Evolutionary conservation across 768 basidiomycete species (phyloP), one percentile per base, ranked within the genome.

Genomic region (Russula vinacea): DNA sequence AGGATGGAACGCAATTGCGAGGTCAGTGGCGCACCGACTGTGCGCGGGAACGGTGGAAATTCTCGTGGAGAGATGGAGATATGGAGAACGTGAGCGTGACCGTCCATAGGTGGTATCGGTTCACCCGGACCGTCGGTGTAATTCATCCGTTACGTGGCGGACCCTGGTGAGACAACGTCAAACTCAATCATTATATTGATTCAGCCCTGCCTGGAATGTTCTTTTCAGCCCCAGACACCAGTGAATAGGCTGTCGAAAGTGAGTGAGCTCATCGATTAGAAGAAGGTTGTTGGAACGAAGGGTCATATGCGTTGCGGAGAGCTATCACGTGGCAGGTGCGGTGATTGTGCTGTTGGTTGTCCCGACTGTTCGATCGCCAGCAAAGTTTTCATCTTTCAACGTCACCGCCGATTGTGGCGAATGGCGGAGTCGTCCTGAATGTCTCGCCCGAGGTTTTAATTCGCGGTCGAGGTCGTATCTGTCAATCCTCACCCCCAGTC

Each of bases 331-430:
- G 45, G 44, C 19, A 29, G 1, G 13, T 29, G 60, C 24, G 60
- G 44, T 7, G 9, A 26, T 62, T 55, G 26, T 49, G 60, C 60
- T 49, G 44, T 62, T 62, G 35, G 60, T 0, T 26, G 49, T 10
- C 35, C 35, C 35, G 1, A 7, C 35, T 29, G 2, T 8, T 50
- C 49, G 45, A 44, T 47, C 39, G 39, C 14, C 9, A 9, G 22
- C 47, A 19, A 50, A 26, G 24, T 32, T 6, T 19, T 52, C 32
- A 19, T 17, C 13, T 26, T 35, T 7, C 8, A 19, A 29, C 9
- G 54, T 56, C 4, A 24, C 10, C 24, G 37, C 26, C 40, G 29
- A 14, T 33, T 33, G 45, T 47, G 45, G 45, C 9, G 45, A 9
- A 22, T 32, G 42, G 47, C 35, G 45, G 44, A 24, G 22, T 35